These are phyloP conservation scores for Colletotrichum viniferum DNA, from an alignment of 2,329 filamentous ascomycete species.

Conservation along the genomic window DNA sequence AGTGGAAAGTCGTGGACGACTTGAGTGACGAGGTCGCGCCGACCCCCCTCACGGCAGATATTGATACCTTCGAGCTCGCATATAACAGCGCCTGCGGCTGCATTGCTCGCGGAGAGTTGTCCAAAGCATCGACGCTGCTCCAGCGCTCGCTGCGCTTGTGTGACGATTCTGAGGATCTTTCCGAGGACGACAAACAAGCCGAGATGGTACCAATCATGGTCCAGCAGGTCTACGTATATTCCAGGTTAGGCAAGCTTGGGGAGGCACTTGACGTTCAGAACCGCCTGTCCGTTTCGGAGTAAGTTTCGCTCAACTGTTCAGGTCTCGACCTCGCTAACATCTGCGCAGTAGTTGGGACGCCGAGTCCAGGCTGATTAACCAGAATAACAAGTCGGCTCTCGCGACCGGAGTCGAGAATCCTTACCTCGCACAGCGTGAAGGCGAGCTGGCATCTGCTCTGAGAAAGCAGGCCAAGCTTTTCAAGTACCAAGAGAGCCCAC, in stretches of 20 bases:
- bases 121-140: slow-evolving; percentile 68
- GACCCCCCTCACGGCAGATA: slow-evolving; percentile 61
- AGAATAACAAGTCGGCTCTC: slow-evolving; percentile 63
- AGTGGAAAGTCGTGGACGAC: slow-evolving; percentile 67
- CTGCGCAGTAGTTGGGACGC: slow-evolving; percentile 64
- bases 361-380: slow-evolving; percentile 68
- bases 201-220: slow-evolving; percentile 78
- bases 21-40: slow-evolving; percentile 11
- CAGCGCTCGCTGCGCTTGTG: slow-evolving; percentile 75
- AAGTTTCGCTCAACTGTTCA: slow-evolving; percentile 32
- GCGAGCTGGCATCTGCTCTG: slow-evolving; percentile 57
- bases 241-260: slow-evolving; percentile 66
- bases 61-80: slow-evolving; percentile 80
- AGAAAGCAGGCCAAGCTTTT: slow-evolving; percentile 70
- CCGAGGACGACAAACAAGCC: slow-evolving; percentile 73
- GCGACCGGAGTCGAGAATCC: slow-evolving; percentile 60
- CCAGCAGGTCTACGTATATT: slow-evolving; percentile 76
- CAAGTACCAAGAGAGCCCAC: slow-evolving; percentile 61
- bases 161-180: slow-evolving; percentile 73
- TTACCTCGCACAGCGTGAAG: slow-evolving; percentile 67
- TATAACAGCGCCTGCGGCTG: slow-evolving; percentile 80
- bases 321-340: slow-evolving; percentile 29
- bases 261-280: slow-evolving; percentile 69
- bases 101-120: slow-evolving; percentile 72
- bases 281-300: slow-evolving; percentile 67